Evolutionary conservation across 305 asterid genomes (phyloP).

Genomic region (Solanum aculeatissimum): DNA sequence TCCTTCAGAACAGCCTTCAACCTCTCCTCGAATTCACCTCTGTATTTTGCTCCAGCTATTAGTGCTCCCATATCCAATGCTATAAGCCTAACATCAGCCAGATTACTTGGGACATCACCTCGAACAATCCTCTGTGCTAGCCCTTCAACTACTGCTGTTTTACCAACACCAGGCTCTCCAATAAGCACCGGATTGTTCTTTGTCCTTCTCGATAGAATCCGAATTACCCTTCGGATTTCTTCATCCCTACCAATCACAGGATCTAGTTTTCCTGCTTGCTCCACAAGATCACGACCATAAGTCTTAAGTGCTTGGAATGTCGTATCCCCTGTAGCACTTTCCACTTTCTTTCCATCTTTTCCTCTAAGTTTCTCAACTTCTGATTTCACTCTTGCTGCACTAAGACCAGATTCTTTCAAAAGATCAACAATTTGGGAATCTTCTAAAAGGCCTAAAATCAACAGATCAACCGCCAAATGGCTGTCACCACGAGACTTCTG

Average conservation of each 20-base stretch:
- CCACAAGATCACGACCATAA: conserved; percentile 89
- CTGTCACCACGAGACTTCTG: conserved; percentile 72
- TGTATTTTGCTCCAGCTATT: conserved; percentile 70
- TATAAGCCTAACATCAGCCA: conserved; percentile 55
- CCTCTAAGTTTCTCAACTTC: conserved; percentile 78
- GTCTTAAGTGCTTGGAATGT: conserved; percentile 69
- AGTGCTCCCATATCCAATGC: conserved; percentile 91
- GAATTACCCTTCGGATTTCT: conserved; percentile 64
- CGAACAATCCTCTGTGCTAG: conserved; percentile 71
- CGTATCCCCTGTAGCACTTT: conserved; percentile 79
- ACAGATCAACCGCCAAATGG: conserved; percentile 75
- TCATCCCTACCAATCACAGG: conserved; percentile 90
- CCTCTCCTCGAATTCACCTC: conserved; percentile 88
- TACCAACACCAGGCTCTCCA: conserved; percentile 92
- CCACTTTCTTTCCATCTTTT: conserved; percentile 61
- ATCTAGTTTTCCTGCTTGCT: conserved; percentile 81
- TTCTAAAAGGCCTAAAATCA: conserved; percentile 71
- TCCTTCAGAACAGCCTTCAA: conserved; percentile 72
- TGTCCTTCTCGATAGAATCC: conserved; percentile 77
- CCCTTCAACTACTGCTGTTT: conserved; percentile 86
- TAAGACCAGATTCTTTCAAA: conserved; percentile 58
- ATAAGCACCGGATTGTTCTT: conserved; percentile 82
- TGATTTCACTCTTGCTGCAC: conserved; percentile 39
- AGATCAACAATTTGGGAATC: conserved; percentile 71
- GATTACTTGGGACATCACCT: conserved; percentile 53